Percentiles rank a stretch among this genome's conserved stretches.
phyloP scores from a whole-genome alignment of 352 stramenopile genomes.

The Globisporangium spinosum region DNA sequence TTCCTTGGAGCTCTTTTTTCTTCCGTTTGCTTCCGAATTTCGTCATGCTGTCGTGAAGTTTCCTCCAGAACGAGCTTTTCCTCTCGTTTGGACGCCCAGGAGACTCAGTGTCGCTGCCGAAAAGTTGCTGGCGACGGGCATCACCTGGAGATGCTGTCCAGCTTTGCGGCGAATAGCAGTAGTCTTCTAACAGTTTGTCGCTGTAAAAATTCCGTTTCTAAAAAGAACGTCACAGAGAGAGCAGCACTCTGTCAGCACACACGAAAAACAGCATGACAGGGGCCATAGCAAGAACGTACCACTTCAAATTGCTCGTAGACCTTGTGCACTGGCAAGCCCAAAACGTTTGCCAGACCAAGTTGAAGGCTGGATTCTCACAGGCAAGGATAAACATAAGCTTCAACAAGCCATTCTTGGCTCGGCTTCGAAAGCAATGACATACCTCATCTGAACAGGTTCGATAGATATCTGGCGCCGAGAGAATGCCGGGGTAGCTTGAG shows the following conservation, averaged over 20 bases:
- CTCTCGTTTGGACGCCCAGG: constrained; percentile 31
- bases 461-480: constrained; percentile 61
- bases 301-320: constrained; percentile 80
- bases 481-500: constrained; percentile 48
- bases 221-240: neutral
- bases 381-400: neutral
- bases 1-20: constrained; percentile 26
- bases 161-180: constrained; percentile 81
- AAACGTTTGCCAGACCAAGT: constrained; percentile 66
- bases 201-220: constrained; percentile 80
- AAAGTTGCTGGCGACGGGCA: constrained; percentile 59
- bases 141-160: constrained; percentile 78
- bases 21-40: constrained; percentile 63
- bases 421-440: neutral
- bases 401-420: neutral
- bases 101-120: constrained; percentile 62
- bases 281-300: constrained; percentile 25
- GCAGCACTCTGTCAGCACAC: neutral
- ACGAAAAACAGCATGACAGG: neutral
- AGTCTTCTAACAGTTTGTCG: constrained; percentile 79
- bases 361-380: constrained; percentile 42
- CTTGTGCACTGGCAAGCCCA: constrained; percentile 55
- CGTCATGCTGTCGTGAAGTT: constrained; percentile 63
- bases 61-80: constrained; percentile 65
- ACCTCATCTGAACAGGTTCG: constrained; percentile 81